These are phyloP conservation scores for Mallotus japonicus DNA, from an alignment of 441 rosid genomes.

Conservation along the genomic window DNA sequence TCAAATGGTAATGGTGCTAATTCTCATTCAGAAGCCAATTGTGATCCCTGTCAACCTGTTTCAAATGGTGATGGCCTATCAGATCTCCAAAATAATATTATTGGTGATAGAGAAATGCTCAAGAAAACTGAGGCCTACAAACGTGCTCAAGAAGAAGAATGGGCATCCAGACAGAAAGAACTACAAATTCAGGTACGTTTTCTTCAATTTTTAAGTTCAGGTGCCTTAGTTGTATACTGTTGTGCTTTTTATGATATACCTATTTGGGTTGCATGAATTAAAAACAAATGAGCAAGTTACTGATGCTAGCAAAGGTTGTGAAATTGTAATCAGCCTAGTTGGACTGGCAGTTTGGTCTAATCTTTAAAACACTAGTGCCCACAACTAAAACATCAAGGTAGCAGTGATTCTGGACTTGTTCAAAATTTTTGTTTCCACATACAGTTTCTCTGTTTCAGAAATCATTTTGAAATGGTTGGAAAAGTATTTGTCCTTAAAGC, in stretches of 20 bases:
- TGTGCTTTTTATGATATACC: neutral
- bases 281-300: neutral
- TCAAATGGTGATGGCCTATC: slow-evolving; percentile 6
- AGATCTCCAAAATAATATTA: neutral
- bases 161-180: slow-evolving; percentile 23
- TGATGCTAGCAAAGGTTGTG: neutral
- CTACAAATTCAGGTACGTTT: slow-evolving; percentile 20
- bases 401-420: neutral
- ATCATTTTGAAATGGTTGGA: neutral
- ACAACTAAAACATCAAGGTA: neutral
- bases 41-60: neutral
- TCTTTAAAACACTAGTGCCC: neutral
- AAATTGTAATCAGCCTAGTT: neutral
- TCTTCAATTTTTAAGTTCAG: neutral
- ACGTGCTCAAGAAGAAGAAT: slow-evolving; percentile 28
- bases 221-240: neutral
- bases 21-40: neutral
- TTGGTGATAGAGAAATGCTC: slow-evolving; percentile 21
- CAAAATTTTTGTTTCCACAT: too few species aligned
- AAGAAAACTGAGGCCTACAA: slow-evolving; percentile 25
- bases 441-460: neutral
- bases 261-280: neutral
- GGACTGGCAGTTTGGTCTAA: neutral
- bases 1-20: neutral
- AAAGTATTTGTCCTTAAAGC: neutral